Conservation (phyloP, 1,284 basidiomycete species). For the Papiliotrema flavescens region DNA sequence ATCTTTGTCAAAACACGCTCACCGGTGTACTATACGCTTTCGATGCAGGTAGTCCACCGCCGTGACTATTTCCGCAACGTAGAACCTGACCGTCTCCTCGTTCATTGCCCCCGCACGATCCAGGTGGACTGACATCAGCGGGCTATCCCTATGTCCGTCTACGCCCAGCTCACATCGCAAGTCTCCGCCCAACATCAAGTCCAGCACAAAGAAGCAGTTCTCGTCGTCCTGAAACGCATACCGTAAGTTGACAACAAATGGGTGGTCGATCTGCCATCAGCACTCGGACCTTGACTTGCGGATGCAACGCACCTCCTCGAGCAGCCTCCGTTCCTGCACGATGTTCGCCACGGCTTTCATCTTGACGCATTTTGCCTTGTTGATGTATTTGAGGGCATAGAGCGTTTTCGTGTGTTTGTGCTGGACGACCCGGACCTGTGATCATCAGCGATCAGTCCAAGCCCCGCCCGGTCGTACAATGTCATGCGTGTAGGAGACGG, state of each 20-base stretch:
- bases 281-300: background rate
- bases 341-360: constrained; percentile 98
- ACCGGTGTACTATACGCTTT: constrained; percentile 92
- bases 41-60: constrained; percentile 86
- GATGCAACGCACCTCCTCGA: constrained; percentile 70
- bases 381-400: constrained; percentile 98
- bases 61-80: constrained; percentile 80
- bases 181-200: constrained; percentile 94
- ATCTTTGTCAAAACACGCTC: constrained; percentile 36
- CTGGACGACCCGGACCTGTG: constrained; percentile 92
- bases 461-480: constrained; percentile 6
- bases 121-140: constrained; percentile 65
- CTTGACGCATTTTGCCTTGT: constrained; percentile 95
- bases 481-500: no score
- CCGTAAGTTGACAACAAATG: constrained; percentile 88
- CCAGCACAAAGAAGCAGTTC: constrained; percentile 95
- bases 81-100: constrained; percentile 84
- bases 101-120: constrained; percentile 71
- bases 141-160: no score
- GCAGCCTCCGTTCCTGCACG: constrained; percentile 84
- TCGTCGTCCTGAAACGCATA: constrained; percentile 98
- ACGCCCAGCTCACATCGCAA: constrained; percentile 66
- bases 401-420: constrained; percentile 94
- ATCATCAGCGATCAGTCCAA: constrained; percentile 3
- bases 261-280: constrained; percentile 76